phyloP scores from a whole-genome alignment of 306 rosid species.

The Nissolia schottii region DNA sequence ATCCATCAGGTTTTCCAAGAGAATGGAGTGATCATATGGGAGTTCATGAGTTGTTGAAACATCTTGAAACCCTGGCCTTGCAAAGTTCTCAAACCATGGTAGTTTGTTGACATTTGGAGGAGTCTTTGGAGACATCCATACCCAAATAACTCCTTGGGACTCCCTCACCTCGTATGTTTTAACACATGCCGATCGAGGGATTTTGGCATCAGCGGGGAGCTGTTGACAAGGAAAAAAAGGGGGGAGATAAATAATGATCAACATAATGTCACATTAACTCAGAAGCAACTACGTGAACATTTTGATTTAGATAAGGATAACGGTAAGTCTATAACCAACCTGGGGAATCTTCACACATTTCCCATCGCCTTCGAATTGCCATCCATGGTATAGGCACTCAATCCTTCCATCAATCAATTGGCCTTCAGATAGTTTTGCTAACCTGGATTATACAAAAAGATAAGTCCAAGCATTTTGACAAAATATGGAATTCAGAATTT shows the following conservation, averaged over 20 bases:
- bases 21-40: slow-evolving; percentile 96
- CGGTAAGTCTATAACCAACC: slow-evolving; percentile 37
- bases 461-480: slow-evolving; percentile 20
- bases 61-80: slow-evolving; percentile 80
- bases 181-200: slow-evolving; percentile 81
- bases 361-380: slow-evolving; percentile 96
- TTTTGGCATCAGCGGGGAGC: slow-evolving; percentile 94
- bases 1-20: slow-evolving; percentile 92
- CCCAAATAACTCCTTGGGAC: slow-evolving; percentile 95
- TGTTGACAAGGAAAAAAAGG: slow-evolving; percentile 16
- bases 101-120: slow-evolving; percentile 57
- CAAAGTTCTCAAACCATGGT: slow-evolving; percentile 93
- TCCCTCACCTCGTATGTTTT: slow-evolving; percentile 72
- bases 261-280: not conserved
- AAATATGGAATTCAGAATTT: not conserved
- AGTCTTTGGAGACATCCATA: slow-evolving; percentile 84
- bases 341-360: slow-evolving; percentile 96
- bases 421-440: slow-evolving; percentile 95
- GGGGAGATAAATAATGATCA: not conserved
- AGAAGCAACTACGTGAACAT: not conserved
- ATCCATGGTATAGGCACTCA: slow-evolving; percentile 94
- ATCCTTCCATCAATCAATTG: slow-evolving; percentile 87
- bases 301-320: not conserved
- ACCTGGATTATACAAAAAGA: slow-evolving; percentile 40
- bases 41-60: slow-evolving; percentile 81